Base-by-base conservation (phyloP, 2,329 filamentous ascomycete species). In the Fusarium sp. region DNA sequence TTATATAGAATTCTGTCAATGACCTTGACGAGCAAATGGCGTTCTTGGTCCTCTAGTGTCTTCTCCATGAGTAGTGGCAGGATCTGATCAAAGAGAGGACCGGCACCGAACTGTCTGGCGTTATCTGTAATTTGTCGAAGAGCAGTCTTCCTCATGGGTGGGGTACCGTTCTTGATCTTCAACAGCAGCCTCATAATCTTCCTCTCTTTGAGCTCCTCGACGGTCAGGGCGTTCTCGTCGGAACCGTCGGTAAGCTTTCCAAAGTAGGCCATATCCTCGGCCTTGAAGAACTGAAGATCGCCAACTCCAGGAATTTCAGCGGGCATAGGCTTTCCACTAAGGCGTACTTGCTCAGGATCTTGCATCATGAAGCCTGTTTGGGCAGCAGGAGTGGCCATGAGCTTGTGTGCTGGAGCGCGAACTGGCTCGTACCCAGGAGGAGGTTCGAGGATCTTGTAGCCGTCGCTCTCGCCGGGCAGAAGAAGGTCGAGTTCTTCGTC, bases 1-100 rank as follows among this genome's bases (percentile, higher is more conserved):
- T 99, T 99, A 86, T 98, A 99, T 8, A 99, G 88, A 62, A 99
- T 94, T 80, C 96, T 91, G 77, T 99, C 96, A 75, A 99, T 98
- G 73, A 99, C 96, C 83, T 99, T 99, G 82, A 99, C 96, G 26
- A 99, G 87, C 79, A 99, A 84, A 86, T 99, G 96, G 52, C 96
- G 94, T 79, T 99, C 96, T 79, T 99, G 96, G 67, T 99, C 96
- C 78, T 99, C 96, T 19, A 99, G 83, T 0, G 93, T 96, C 81
- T 97, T 97, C 81, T 99, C 96, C 96, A 99, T 99, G 57, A 99
- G 88, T 52, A 99, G 82, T 2, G 96, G 96, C 14, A 99, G 86
- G 69, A 99, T 98, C 79, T 99, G 96, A 77, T 98, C 97, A 82
- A 99, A 99, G 1, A 99, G 86, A 10, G 96, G 88, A 0, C 94